These are phyloP conservation scores for Discostella pseudostelligera DNA, from an alignment of 108 stramenopile species.

Conservation along the genomic window DNA sequence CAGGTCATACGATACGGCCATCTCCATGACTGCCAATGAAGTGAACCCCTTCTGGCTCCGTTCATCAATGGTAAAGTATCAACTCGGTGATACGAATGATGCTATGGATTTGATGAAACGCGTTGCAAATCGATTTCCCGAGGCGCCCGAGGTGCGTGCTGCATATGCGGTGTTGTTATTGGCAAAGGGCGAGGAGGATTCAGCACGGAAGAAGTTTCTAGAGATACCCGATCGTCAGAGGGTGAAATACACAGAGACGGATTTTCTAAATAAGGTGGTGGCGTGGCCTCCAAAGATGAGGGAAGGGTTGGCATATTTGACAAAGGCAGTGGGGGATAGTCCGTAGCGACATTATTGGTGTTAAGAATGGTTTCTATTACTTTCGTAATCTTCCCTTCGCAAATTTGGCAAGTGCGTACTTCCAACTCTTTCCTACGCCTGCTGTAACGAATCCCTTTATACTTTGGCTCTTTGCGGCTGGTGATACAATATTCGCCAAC, in stretches of 20 bases:
- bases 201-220: slow-evolving; percentile 73
- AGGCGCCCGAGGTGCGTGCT: slow-evolving; percentile 81
- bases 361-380: background rate
- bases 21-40: slow-evolving; percentile 85
- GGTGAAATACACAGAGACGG: slow-evolving; percentile 53
- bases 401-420: slow-evolving; percentile 77
- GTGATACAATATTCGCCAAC: slow-evolving; percentile 61
- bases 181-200: slow-evolving; percentile 62
- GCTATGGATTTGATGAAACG: slow-evolving; percentile 75
- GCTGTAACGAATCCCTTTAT: slow-evolving; percentile 78
- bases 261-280: slow-evolving; percentile 62
- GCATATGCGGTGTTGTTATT: slow-evolving; percentile 71
- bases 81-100: slow-evolving; percentile 59
- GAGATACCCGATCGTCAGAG: slow-evolving; percentile 81
- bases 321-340: slow-evolving; percentile 43
- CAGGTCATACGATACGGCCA: slow-evolving; percentile 65
- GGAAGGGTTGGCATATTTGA: slow-evolving; percentile 39
- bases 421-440: slow-evolving; percentile 58
- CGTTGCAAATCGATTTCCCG: slow-evolving; percentile 85
- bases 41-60: slow-evolving; percentile 85
- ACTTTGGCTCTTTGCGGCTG: slow-evolving; percentile 74
- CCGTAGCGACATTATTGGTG: slow-evolving; percentile 1
- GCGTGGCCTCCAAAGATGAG: slow-evolving; percentile 77
- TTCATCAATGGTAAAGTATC: slow-evolving; percentile 75
- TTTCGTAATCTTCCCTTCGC: slow-evolving; percentile 59